Conservation (phyloP, 495 filamentous ascomycete species). For the Lindgomyces ingoldianus region DNA sequence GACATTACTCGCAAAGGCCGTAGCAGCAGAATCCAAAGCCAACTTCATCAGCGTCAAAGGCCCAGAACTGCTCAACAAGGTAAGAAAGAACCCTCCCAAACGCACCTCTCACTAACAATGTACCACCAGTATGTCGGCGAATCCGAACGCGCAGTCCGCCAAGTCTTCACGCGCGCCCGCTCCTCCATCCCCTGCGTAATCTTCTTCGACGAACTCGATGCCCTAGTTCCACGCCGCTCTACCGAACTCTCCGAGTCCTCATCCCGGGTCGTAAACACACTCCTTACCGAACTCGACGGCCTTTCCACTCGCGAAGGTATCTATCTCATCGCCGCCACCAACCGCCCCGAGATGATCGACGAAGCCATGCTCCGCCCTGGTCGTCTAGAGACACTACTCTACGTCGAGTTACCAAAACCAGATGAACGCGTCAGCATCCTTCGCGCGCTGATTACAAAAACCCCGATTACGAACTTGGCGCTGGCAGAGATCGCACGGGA, state of each 20-base stretch:
- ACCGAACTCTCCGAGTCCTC: constrained; percentile 79
- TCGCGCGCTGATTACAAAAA: constrained; percentile 69
- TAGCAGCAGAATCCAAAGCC: constrained; percentile 90
- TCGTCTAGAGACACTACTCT: constrained; percentile 82
- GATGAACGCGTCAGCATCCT: constrained; percentile 85
- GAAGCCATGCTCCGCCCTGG: constrained; percentile 92
- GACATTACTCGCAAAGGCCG: constrained; percentile 92
- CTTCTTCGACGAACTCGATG: constrained; percentile 97
- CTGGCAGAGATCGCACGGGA: constrained; percentile 61
- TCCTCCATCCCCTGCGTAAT: constrained; percentile 88
- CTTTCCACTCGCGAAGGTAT: constrained; percentile 79
- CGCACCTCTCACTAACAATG: neutral
- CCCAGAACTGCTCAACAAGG: constrained; percentile 86
- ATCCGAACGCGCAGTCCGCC: constrained; percentile 86
- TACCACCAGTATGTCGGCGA: constrained; percentile 76
- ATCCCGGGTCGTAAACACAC: constrained; percentile 88
- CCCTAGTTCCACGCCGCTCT: constrained; percentile 82
- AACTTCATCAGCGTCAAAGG: constrained; percentile 99
- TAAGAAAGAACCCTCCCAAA: constrained; percentile 13
- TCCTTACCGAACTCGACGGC: constrained; percentile 95
- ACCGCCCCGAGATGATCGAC: constrained; percentile 94
- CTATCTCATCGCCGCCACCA: constrained; percentile 93
- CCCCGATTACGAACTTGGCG: constrained; percentile 50
- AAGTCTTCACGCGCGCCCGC: constrained; percentile 87
- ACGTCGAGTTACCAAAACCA: constrained; percentile 80